Evolutionary conservation across 352 stramenopile genomes (phyloP).

Genomic region (Phytopythium helicoides): DNA sequence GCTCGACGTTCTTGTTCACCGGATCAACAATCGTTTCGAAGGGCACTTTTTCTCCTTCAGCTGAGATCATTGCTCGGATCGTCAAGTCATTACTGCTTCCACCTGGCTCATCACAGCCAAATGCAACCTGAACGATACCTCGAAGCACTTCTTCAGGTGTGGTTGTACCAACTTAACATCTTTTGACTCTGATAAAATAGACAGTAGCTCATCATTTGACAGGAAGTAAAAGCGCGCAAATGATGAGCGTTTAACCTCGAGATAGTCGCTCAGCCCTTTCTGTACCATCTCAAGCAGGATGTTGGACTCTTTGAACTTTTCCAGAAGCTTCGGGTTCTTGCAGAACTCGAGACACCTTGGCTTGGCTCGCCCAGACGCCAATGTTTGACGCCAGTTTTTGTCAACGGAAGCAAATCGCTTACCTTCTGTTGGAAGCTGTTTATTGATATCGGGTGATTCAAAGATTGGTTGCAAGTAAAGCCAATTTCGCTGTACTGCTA

Average conservation of each 20-base stretch:
- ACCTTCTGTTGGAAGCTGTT: conserved; percentile 92
- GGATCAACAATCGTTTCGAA: conserved; percentile 88
- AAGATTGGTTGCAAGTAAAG: conserved; percentile 97
- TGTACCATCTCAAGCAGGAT: conserved; percentile 95
- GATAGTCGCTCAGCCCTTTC: conserved; percentile 94
- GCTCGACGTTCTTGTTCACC: conserved; percentile 93
- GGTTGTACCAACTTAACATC: conserved; percentile 94
- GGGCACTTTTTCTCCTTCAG: conserved; percentile 88
- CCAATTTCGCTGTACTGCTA: conserved; percentile 93
- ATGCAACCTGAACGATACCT: conserved; percentile 93
- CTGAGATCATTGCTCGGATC: conserved; percentile 91
- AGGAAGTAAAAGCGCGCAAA: conserved; percentile 96
- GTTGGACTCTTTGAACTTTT: conserved; percentile 92
- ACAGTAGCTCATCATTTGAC: conserved; percentile 94
- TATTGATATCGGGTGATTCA: conserved; percentile 95
- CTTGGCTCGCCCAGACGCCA: conserved; percentile 83
- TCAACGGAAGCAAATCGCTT: conserved; percentile 95
- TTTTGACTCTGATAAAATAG: conserved; percentile 95
- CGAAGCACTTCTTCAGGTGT: conserved; percentile 96
- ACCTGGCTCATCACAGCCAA: conserved; percentile 37
- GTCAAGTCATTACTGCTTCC: conserved; percentile 62
- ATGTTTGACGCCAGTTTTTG: conserved; percentile 93
- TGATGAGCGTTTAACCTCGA: conserved; percentile 93
- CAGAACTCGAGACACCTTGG: conserved; percentile 89
- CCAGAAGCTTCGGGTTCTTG: conserved; percentile 91